These are phyloP conservation scores for Magnusiomyces paraingens DNA, from an alignment of 1,139 yeast species.

Conservation along the genomic window DNA sequence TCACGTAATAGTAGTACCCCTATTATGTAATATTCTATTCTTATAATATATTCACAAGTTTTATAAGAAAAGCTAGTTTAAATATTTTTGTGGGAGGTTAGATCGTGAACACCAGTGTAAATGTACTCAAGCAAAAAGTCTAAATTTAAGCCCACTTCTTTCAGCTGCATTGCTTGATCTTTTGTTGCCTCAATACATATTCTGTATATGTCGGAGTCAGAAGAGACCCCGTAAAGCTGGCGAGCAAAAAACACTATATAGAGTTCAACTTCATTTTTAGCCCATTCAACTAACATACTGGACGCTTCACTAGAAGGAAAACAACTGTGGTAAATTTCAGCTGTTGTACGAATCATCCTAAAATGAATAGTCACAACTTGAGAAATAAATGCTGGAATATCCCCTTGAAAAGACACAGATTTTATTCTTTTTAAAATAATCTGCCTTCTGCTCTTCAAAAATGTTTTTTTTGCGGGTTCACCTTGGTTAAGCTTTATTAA, in stretches of 20 bases:
- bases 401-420: conserved; percentile 49
- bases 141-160: conserved; percentile 64
- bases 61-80: too few species aligned
- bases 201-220: conserved; percentile 41
- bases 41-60: too few species aligned
- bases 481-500: conserved; percentile 40
- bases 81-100: not conserved
- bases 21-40: too few species aligned
- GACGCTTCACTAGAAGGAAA: conserved; percentile 33
- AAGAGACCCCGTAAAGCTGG: conserved; percentile 60
- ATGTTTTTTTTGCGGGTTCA: conserved; percentile 43
- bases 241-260: conserved; percentile 57
- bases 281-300: conserved; percentile 58
- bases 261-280: conserved; percentile 55
- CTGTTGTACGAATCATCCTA: conserved; percentile 47
- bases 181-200: conserved; percentile 49
- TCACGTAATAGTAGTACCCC: too few species aligned
- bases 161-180: conserved; percentile 57
- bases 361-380: conserved; percentile 57
- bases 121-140: conserved; percentile 39
- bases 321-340: conserved; percentile 40
- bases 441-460: conserved; percentile 42
- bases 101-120: conserved; percentile 6
- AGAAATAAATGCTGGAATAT: conserved; percentile 47
- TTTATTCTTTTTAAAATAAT: conserved; percentile 42